Evolutionary conservation across 306 rosid genomes (phyloP), one percentile per base, ranked within the genome.

Genomic region (Glycine latifolia): DNA sequence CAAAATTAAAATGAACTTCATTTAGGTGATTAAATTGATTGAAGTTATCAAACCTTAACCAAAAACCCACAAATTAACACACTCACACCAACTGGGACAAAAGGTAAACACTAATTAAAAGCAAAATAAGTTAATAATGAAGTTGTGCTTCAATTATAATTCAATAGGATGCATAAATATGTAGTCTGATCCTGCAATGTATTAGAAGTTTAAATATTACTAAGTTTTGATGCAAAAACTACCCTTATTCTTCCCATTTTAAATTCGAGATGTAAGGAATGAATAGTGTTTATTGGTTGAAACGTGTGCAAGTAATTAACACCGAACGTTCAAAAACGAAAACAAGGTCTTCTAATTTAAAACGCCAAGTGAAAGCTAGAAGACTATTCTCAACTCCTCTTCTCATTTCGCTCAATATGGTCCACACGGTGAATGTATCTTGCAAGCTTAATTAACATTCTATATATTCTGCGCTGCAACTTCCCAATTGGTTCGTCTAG

Each of bases 371-470:
- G 31, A 7, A 14, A 15, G 20, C 10, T 49, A 12, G n/a, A 50
- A 65, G 15, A 7, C 50, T n/a, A 66, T 66, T 39, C 71, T 66
- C 12, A 66, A 7, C 26, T 12, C 11, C 7, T 35, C 39, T 35
- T 35, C 7, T 41, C 44, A 41, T 41, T 41, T 6, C 44, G 4
- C 44, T 41, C 3, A 3, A 35, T 35, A 41, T 39, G 52, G 52
- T n/a, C 71, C 71, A 14, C 33, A 67, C 53, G 53, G 33, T 15
- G n/a, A 67, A 43, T 67, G 53, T 43, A 41, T 0, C 53, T 43
- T 9, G 35, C 53, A 60, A 67, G 73, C 33, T 26, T 71, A 70
- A 48, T 37, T 37, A 37, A 37, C 43, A 49, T 70, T 69, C 9
- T 4, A 26, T 26, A 26, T 47, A 46, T 3, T 70, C 6, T 6